Evolutionary conservation across 331 rosid species (phyloP), one percentile per base, ranked within the genome.

Genomic region (Quercus lobata): DNA sequence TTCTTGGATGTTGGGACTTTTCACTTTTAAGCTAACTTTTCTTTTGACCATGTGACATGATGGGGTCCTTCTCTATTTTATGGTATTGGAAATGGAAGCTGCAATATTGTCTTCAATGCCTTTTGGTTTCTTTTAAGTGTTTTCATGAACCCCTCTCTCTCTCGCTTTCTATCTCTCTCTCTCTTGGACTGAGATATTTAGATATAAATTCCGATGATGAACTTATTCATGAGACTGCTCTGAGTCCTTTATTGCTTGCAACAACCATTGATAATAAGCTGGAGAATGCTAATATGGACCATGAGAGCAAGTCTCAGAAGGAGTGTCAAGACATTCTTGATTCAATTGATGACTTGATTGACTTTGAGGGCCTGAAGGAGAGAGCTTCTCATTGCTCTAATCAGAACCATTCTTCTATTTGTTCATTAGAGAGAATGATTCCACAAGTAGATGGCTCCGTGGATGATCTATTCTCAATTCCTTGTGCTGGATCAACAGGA

Each of bases 321-420:
- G 99, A 92, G 88, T 92, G 99, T 80, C 94, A 91, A 73, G 99
- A 95, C 87, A 95, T 95, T 81, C 91, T 95, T 77, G 97, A 95
- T 91, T 91, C 99, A 73, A 68, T 89, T 85, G 93, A 90, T 78
- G 91, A 89, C 78, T 77, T 76, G 76, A 71, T 78, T 32, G 90
- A 84, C 81, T 86, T 87, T 81, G 90, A 91, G 76, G 78, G 72
- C 24, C 75, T 73, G 46, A 35, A 6, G 9, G 41, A 35, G 41
- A 35, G 2, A 35, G 41, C 41, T 6, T 35, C 9, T 35, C 0
- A 35, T 35, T 35, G 41, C 41, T 6, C 2, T 35, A 0, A 35
- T 35, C 2, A 35, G 0, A 6, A 35, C 6, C 41, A 6, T 35
- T 35, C 9, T 35, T 35, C 41, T 6, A 90, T 86, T 97, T 93